These are phyloP conservation scores for Catharanthus roseus DNA, from an alignment of 257 asterid genomes.

Conservation along the genomic window DNA sequence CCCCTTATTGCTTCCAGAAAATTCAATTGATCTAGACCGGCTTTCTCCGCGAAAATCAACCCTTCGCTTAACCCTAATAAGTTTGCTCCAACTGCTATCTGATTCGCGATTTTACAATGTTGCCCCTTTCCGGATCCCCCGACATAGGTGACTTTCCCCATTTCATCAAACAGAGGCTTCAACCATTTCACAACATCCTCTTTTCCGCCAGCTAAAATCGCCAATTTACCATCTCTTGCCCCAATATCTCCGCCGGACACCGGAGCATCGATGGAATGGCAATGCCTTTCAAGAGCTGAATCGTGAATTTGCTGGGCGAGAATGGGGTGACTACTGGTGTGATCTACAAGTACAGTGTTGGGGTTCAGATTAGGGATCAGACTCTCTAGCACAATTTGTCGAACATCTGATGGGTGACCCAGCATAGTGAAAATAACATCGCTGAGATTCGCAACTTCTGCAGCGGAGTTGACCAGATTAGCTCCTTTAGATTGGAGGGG, in stretches of 20 bases:
- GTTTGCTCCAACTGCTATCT: slow-evolving; percentile 57
- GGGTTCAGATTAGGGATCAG: slow-evolving; percentile 50
- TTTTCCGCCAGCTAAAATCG: slow-evolving; percentile 70
- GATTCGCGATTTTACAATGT: slow-evolving; percentile 80
- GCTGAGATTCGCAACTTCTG: slow-evolving; percentile 42
- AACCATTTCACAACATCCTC: slow-evolving; percentile 60
- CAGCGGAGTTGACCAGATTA: slow-evolving; percentile 36
- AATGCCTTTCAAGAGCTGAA: slow-evolving; percentile 39
- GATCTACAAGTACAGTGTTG: slow-evolving; percentile 55
- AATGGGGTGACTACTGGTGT: slow-evolving; percentile 68
- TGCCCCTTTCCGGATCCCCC: slow-evolving; percentile 85
- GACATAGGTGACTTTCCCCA: slow-evolving; percentile 59
- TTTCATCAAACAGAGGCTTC: slow-evolving; percentile 55
- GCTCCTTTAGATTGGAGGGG: slow-evolving; percentile 69
- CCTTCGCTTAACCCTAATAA: slow-evolving; percentile 85
- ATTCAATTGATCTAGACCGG: slow-evolving; percentile 57
- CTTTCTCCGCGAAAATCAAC: slow-evolving; percentile 65
- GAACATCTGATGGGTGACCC: slow-evolving; percentile 92
- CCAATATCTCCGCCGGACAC: slow-evolving; percentile 86
- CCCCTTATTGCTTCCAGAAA: slow-evolving; percentile 73
- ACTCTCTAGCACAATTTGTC: slow-evolving; percentile 42
- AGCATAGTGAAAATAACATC: slow-evolving; percentile 74
- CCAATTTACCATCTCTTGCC: slow-evolving; percentile 64
- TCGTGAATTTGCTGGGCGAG: slow-evolving; percentile 48
- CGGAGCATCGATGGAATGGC: slow-evolving; percentile 69